Evolutionary conservation across 371 early-diverging fungal species (phyloP), one percentile per base, ranked within the genome.

Genomic region (Apophysomyces sp.): DNA sequence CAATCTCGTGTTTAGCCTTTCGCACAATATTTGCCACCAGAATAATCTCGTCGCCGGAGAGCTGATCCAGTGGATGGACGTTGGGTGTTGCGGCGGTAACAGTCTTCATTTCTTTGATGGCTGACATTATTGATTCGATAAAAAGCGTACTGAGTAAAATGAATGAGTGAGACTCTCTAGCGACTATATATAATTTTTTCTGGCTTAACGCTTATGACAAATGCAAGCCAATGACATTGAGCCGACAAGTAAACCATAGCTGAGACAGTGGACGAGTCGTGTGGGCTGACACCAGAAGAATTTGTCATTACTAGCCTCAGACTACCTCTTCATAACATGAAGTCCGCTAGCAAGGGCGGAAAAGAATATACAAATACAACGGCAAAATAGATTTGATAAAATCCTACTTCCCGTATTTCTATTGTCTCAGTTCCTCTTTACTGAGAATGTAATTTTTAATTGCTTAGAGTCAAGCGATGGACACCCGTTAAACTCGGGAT

Each of bases 291-390:
- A 54, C 29, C 36, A 32, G 49, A 65, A 44, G 31, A 32, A 71
- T 77, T 69, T 71, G 72, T 69, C 65, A 69, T 69, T 73, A 72
- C 77, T 77, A 77, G 67, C 74, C 77, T 77, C 77, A 77, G 77
- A 77, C 77, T 67, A 76, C 49, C 49, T 44, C 49, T 21, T 44
- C 49, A 0, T 4, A 4, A 44, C 49, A 16, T 8, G 11, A n/a
- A n/a, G n/a, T n/a, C n/a, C n/a, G n/a, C n/a, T n/a, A n/a, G n/a
- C n/a, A n/a, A n/a, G n/a, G n/a, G n/a, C n/a, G n/a, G n/a, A n/a
- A n/a, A n/a, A n/a, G n/a, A n/a, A n/a, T n/a, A n/a, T n/a, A n/a
- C n/a, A n/a, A n/a, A n/a, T n/a, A n/a, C n/a, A n/a, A n/a, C n/a
- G n/a, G n/a, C 63, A 32, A 55, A 41, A 59, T 3, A 36, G 0